Base-by-base conservation (phyloP, 2,329 filamentous ascomycete genomes). In the Nothopassalora personata region DNA sequence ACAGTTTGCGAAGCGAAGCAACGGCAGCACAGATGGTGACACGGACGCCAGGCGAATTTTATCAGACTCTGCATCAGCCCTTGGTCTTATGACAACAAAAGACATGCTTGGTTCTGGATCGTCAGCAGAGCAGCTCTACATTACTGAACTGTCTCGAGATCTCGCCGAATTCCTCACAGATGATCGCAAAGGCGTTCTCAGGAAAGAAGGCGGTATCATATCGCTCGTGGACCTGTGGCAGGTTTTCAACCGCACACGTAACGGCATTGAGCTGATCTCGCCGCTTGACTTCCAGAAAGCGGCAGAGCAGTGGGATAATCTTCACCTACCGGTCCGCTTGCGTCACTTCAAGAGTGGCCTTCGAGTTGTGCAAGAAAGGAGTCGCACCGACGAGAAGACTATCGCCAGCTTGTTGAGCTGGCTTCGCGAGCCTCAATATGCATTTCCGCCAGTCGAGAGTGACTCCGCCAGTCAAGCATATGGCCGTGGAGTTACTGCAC, bases 281-380 rank as follows among this genome's bases (percentile, higher is more conserved):
- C 94, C 94, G 0, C 80, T 86, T 18, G 94, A 99, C 70, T 96
- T 99, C 68, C 88, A 94, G 70, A 93, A 92, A 70, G 94, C 94
- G 1, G 90, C 91, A 0, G 82, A 85, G 43, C 79, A 96, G 68
- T 99, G 94, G 91, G 91, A 95, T 69, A 88, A 86, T 62, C 79
- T 99, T 18, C 89, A 86, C 67, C 80, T 99, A 3, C 94, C 94
- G 0, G 86, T 99, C 9, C 86, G 93, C 19, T 78, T 97, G 30
- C 84, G 94, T 48, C 87, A 88, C 23, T 97, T 99, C 78, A 93
- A 90, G 72, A 96, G 90, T 67, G 94, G 94, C 0, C 85, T 97
- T n/a, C 83, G 96, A 68, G 94, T 97, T 0, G 93, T 97, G 13
- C 94, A 97, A 74, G 86, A 89, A 55, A 83, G 85, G 53, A 92